Conservation (phyloP, 176 grass and related monocot species). For the Aegilops sharonensis region DNA sequence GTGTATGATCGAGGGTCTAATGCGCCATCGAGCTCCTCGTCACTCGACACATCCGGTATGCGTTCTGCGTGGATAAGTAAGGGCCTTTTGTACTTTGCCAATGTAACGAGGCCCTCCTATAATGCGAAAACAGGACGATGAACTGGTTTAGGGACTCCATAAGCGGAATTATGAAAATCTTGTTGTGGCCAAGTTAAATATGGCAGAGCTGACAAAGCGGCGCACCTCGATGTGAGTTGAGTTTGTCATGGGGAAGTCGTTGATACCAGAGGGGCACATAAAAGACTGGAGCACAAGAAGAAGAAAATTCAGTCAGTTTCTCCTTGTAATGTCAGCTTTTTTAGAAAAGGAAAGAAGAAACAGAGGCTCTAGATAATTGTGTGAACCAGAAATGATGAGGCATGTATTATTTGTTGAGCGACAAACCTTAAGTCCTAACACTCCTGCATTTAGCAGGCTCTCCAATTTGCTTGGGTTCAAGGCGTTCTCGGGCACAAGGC, state of each 20-base stretch:
- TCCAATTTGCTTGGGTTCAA: constrained; percentile 70
- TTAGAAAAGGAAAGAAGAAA: not conserved
- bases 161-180: not conserved
- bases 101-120: constrained; percentile 78
- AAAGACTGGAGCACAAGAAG: constrained; percentile 69
- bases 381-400: not conserved
- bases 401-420: not conserved
- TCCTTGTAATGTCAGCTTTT: not conserved
- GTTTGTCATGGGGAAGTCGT: constrained; percentile 99
- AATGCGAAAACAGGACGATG: not conserved
- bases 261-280: constrained; percentile 94
- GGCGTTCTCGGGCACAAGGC: constrained; percentile 96
- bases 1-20: constrained; percentile 64
- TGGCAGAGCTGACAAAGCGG: not conserved
- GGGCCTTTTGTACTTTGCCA: constrained; percentile 88
- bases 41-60: constrained; percentile 51
- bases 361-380: not conserved
- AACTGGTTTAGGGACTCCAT: not conserved
- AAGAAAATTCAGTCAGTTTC: constrained; percentile 15
- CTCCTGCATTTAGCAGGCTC: constrained; percentile 70
- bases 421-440: constrained; percentile 85
- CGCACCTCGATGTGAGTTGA: constrained; percentile 90
- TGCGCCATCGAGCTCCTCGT: constrained; percentile 26
- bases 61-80: constrained; percentile 92
- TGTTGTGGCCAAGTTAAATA: not conserved